These are phyloP conservation scores for Trichoderma sp. DNA, from an alignment of 2,329 filamentous ascomycete genomes.

Conservation along the genomic window DNA sequence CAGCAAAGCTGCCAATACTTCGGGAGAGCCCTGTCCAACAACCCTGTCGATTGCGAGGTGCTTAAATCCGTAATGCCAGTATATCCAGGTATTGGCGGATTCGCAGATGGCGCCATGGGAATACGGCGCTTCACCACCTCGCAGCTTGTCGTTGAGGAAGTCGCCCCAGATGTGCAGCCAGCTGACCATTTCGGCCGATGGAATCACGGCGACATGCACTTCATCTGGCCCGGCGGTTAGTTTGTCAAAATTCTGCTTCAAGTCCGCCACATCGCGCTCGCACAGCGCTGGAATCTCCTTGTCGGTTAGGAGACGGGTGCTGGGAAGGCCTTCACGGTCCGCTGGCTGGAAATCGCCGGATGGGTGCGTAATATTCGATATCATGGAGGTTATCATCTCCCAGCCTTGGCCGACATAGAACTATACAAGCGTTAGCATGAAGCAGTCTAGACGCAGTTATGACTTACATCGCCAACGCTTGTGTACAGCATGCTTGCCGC, in stretches of 20 bases:
- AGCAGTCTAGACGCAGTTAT: neutral
- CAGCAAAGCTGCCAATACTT: slow-evolving; percentile 1
- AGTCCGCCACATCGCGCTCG: slow-evolving; percentile 1
- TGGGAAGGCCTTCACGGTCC: neutral
- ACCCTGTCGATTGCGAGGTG: neutral
- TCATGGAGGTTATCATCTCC: slow-evolving; percentile 4
- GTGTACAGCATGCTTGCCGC: slow-evolving; percentile 7
- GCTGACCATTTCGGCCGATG: neutral
- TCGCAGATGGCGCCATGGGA: slow-evolving; percentile 1
- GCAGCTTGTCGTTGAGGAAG: neutral
- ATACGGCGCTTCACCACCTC: neutral
- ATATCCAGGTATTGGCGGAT: slow-evolving; percentile 7
- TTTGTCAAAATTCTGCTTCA: neutral
- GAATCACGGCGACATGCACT: neutral
- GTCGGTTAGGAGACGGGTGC: neutral
- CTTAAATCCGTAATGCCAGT: slow-evolving; percentile 9
- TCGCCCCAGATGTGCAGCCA: slow-evolving; percentile 3
- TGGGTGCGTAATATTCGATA: slow-evolving; percentile 1
- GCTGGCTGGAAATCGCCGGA: neutral
- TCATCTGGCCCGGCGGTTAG: neutral
- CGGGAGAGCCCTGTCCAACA: neutral
- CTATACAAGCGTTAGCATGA: neutral
- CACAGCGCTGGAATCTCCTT: slow-evolving; percentile 5
- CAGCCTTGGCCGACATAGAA: slow-evolving; percentile 1
- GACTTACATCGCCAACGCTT: slow-evolving; percentile 7